phyloP scores from a whole-genome alignment of 208 protist species.

The Trypanosomatidae sp. region DNA sequence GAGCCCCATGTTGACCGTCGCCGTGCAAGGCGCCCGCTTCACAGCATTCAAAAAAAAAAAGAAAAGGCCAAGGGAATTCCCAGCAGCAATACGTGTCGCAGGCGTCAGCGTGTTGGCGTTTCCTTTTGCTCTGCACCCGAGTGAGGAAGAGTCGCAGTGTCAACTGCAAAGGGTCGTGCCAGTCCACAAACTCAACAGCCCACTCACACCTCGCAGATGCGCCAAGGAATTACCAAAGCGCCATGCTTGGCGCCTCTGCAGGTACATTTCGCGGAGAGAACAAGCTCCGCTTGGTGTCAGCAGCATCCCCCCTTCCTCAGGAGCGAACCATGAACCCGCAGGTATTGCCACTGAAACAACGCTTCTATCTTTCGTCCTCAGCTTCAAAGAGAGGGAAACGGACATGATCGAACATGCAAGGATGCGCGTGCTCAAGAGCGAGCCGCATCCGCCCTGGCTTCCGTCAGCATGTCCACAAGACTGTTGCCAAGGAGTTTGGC shows the following conservation, averaged over 20 bases:
- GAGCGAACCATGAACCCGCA: not conserved
- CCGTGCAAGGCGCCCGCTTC: not conserved
- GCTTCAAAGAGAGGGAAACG: not conserved
- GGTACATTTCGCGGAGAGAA: not conserved
- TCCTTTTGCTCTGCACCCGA: not conserved
- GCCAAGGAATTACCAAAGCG: not conserved
- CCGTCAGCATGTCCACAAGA: not conserved
- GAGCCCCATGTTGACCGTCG: not conserved
- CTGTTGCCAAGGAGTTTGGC: not conserved
- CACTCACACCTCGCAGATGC: not conserved
- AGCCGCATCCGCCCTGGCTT: not conserved
- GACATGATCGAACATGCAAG: not conserved
- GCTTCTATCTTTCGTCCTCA: not conserved
- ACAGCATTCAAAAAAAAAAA: not conserved
- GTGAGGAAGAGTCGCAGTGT: not conserved
- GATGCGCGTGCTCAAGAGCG: not conserved
- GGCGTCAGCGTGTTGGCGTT: no score
- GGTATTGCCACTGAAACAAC: not conserved
- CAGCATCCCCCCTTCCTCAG: not conserved
- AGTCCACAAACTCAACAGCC: not conserved
- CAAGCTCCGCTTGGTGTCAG: not conserved
- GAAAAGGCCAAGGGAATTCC: not conserved
- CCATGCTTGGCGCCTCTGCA: not conserved
- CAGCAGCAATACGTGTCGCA: not conserved
- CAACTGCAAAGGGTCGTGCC: not conserved